These are phyloP conservation scores for Tuctoria greenei DNA, from an alignment of 176 grass and related monocot genomes.

Conservation along the genomic window DNA sequence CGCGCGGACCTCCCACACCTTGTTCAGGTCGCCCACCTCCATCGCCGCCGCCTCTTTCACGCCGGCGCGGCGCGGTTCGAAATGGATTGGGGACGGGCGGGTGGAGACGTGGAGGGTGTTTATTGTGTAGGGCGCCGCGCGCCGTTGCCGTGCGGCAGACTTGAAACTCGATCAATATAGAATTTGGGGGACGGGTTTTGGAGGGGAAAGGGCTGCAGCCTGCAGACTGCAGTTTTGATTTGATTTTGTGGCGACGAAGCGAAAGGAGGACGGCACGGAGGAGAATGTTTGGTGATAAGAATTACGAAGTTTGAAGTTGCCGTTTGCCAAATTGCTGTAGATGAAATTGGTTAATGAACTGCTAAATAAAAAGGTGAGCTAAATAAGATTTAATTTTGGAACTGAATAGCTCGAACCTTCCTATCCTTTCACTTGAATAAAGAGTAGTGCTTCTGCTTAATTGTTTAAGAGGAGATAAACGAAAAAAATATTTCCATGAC, in stretches of 20 bases:
- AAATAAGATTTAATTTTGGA: too few relatives aligned
- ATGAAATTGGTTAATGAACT: too few relatives aligned
- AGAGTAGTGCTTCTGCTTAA: too few relatives aligned
- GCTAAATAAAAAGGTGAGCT: too few relatives aligned
- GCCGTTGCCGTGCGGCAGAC: not conserved
- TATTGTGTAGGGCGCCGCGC: too few relatives aligned
- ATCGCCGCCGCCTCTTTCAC: slow-evolving; percentile 34
- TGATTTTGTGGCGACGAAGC: not conserved
- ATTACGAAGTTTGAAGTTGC: not conserved
- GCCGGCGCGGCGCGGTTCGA: not conserved
- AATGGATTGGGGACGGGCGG: slow-evolving; percentile 11
- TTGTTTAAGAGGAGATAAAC: too few relatives aligned
- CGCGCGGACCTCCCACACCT: slow-evolving; percentile 83
- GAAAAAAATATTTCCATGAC: too few relatives aligned
- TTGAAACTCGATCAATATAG: not conserved
- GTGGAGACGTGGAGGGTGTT: not conserved
- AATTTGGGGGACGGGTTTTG: not conserved
- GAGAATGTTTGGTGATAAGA: not conserved
- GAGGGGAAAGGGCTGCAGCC: not conserved
- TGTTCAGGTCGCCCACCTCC: slow-evolving; percentile 81
- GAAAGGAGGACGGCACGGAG: not conserved
- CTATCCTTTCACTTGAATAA: too few relatives aligned
- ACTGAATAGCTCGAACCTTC: too few relatives aligned
- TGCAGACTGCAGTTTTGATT: not conserved
- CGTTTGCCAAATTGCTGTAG: too few relatives aligned